Conservation (phyloP, 2,329 filamentous ascomycete genomes). For the Diaporthe ilicicola region DNA sequence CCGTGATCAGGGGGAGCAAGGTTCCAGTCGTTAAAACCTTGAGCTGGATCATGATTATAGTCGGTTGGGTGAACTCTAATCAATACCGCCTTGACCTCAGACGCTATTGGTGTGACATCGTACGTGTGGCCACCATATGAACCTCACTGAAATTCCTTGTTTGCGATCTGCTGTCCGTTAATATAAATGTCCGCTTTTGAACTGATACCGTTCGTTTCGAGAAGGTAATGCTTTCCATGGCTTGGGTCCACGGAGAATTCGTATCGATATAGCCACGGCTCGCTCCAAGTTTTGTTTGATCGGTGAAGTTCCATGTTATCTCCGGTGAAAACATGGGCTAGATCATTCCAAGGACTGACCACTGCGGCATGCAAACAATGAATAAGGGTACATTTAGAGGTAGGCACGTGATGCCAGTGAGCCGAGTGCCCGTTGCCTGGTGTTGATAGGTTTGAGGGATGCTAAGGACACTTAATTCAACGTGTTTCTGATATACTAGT, state of each 20-base stretch:
- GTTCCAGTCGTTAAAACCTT: constrained; percentile 71
- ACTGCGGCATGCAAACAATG: constrained; percentile 17
- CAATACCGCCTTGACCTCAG: constrained; percentile 57
- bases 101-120: constrained; percentile 58
- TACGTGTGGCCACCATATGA: constrained; percentile 65
- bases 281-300: constrained; percentile 32
- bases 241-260: constrained; percentile 54
- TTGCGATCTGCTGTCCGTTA: constrained; percentile 62
- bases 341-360: constrained; percentile 9
- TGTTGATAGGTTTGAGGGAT: neutral
- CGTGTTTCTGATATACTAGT: neutral
- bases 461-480: neutral
- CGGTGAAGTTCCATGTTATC: constrained; percentile 46
- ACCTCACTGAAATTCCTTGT: constrained; percentile 58
- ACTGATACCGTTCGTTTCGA: constrained; percentile 67
- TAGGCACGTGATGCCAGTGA: constrained; percentile 11
- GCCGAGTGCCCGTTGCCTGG: neutral
- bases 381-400: constrained; percentile 24
- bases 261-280: constrained; percentile 63
- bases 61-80: constrained; percentile 65
- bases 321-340: constrained; percentile 35
- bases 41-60: constrained; percentile 65
- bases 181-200: constrained; percentile 68
- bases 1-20: constrained; percentile 69
- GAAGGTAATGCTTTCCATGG: constrained; percentile 54